Conservation (phyloP, 2,329 filamentous ascomycete species). For the Paramyrothecium roridum region DNA sequence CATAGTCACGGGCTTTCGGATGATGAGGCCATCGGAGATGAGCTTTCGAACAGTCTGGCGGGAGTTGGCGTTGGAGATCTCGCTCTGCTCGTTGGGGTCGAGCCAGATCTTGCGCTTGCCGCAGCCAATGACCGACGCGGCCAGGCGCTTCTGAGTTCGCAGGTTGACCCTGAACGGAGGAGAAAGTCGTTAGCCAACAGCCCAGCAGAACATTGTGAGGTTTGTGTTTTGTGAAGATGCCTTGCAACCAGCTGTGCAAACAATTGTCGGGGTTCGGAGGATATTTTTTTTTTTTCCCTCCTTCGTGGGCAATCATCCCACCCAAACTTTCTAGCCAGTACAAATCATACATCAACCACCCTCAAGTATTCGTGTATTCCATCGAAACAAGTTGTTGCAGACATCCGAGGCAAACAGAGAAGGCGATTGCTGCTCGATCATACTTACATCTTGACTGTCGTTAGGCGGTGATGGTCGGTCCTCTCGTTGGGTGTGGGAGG, state of each 20-base stretch:
- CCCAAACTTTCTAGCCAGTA: neutral
- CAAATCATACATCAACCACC: neutral
- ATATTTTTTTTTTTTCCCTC: neutral
- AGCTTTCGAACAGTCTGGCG: slow-evolving; percentile 99
- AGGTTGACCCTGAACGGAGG: slow-evolving; percentile 83
- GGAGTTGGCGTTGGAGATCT: slow-evolving; percentile 99
- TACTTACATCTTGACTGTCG: slow-evolving; percentile 44
- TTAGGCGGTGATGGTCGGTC: slow-evolving; percentile 37
- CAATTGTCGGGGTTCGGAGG: no score
- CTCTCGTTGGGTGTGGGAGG: slow-evolving; percentile 30
- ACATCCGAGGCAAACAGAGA: neutral
- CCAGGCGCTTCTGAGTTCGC: slow-evolving; percentile 99
- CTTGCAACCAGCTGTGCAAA: no score
- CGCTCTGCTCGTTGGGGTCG: slow-evolving; percentile 97
- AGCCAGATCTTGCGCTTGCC: slow-evolving; percentile 99
- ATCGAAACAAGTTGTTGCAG: slow-evolving; percentile 7
- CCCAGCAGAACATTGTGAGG: neutral
- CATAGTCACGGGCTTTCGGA: slow-evolving; percentile 99
- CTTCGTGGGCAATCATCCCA: neutral
- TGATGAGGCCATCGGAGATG: slow-evolving; percentile 99
- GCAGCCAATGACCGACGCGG: slow-evolving; percentile 96
- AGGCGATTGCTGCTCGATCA: slow-evolving; percentile 10
- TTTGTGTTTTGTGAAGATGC: no score
- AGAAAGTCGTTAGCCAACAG: slow-evolving; percentile 22
- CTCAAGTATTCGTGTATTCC: neutral